A percentile compares a stretch with the other conserved stretches of the same genome.
phyloP scores from a whole-genome alignment of 2,329 filamentous ascomycete genomes.

The Penicillium sp. region DNA sequence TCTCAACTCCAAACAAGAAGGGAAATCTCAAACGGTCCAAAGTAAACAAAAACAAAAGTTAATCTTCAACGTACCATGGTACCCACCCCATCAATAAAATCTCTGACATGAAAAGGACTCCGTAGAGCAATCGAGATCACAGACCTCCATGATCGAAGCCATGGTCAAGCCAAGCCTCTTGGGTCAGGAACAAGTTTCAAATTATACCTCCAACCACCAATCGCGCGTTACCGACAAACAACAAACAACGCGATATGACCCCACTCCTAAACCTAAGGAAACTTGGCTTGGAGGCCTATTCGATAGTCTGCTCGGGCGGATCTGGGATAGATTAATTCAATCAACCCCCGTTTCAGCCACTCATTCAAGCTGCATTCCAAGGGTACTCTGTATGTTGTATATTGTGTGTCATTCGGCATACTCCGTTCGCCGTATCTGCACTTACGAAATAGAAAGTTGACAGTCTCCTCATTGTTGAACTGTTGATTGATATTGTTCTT shows the following conservation, averaged over 20 bases:
- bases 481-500: too few species aligned
- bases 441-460: background rate
- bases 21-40: background rate
- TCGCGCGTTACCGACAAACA: background rate
- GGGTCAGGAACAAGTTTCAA: conserved; percentile 15
- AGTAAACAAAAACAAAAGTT: background rate
- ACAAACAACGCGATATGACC: conserved; percentile 2
- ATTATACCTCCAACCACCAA: background rate
- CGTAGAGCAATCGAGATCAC: conserved; percentile 6
- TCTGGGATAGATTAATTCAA: conserved; percentile 19
- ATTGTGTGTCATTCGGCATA: too few species aligned
- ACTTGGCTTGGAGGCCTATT: conserved; percentile 23
- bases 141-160: background rate
- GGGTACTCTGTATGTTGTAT: too few species aligned
- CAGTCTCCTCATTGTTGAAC: background rate
- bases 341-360: conserved; percentile 17
- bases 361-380: background rate
- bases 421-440: too few species aligned
- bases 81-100: background rate
- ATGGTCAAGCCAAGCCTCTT: background rate
- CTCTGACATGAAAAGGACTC: background rate
- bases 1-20: background rate
- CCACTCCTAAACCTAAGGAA: conserved; percentile 20
- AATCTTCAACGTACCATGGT: background rate
- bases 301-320: conserved; percentile 3